These are phyloP conservation scores for Rhodotorula mucilaginosa DNA, from an alignment of 1,284 basidiomycete genomes.

Conservation along the genomic window DNA sequence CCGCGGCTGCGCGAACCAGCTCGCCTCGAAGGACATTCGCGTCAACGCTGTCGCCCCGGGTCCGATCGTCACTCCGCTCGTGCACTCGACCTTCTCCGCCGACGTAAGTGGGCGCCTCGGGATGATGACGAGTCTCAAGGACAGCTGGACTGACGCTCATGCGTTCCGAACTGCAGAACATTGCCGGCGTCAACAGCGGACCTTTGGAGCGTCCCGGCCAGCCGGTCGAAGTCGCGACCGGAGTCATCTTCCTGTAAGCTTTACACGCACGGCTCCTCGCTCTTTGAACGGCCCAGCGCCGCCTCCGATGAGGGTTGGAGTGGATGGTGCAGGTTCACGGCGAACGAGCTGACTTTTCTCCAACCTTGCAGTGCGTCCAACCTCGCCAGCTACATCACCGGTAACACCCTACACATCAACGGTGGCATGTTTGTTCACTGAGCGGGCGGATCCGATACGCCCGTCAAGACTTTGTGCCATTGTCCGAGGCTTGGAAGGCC, in stretches of 20 bases:
- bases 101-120: neutral
- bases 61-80: slow-evolving; percentile 55
- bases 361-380: slow-evolving; percentile 48
- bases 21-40: slow-evolving; percentile 57
- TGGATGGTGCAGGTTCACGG: neutral
- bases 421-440: slow-evolving; percentile 43
- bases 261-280: neutral
- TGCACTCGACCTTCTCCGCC: slow-evolving; percentile 44
- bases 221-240: slow-evolving; percentile 59
- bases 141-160: neutral
- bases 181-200: slow-evolving; percentile 29
- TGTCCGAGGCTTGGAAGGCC: neutral
- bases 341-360: neutral
- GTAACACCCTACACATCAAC: slow-evolving; percentile 50
- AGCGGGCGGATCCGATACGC: neutral
- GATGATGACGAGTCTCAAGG: neutral
- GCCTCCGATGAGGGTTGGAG: too few relatives aligned
- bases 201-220: slow-evolving; percentile 57
- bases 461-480: neutral
- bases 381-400: slow-evolving; percentile 58
- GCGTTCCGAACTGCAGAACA: slow-evolving; percentile 6
- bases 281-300: neutral
- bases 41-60: slow-evolving; percentile 59
- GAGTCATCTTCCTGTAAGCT: slow-evolving; percentile 55
- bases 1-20: slow-evolving; percentile 57